Evolutionary conservation across 345 rosid genomes (phyloP), one percentile per base, ranked within the genome.

Genomic region (Ricinus communis): DNA sequence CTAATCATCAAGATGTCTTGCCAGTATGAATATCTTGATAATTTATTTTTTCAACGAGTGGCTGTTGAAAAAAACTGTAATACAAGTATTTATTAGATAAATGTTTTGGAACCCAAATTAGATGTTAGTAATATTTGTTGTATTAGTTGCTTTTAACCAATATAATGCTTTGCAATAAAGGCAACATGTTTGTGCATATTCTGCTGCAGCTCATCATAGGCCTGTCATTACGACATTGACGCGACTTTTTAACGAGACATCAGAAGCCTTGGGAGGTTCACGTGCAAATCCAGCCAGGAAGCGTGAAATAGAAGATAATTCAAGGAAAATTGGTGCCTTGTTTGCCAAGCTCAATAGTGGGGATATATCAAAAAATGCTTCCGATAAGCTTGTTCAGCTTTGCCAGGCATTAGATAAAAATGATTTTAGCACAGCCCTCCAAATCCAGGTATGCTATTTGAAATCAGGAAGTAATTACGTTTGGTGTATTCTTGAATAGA

Each of bases 261-360:
- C 97, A 38, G 96, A 93, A 76, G 96, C 96, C 62, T 71, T 88
- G 77, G 99, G 99, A 70, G 99, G 97, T 25, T 55, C 93, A 51
- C 97, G 95, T 74, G 98, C 97, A 75, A 91, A 89, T 79, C 87
- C 91, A n/a, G 85, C 86, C 15, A 89, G 82, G 84, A 93, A 87
- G 81, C 96, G 97, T 18, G 98, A 96, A 86, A 96, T 93, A 71
- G 99, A 93, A 77, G 99, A 96, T 71, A 93, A 89, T 80, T 93
- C 99, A 54, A 87, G 71, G 82, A 96, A 89, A 78, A 76, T 96
- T 65, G 99, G 99, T 58, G 93, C 93, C 78, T 82, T 96, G 81
- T 93, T 93, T 79, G 93, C 87, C 41, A 96, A 90, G 86, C 96
- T 93, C 43, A 96, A 89, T 77, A 86, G 86, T 50, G 93, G 93